A percentile compares a stretch with the other conserved stretches of the same genome.
Conservation (phyloP, 495 filamentous ascomycete genomes). For the Paragyromitra xinjiangensis region DNA sequence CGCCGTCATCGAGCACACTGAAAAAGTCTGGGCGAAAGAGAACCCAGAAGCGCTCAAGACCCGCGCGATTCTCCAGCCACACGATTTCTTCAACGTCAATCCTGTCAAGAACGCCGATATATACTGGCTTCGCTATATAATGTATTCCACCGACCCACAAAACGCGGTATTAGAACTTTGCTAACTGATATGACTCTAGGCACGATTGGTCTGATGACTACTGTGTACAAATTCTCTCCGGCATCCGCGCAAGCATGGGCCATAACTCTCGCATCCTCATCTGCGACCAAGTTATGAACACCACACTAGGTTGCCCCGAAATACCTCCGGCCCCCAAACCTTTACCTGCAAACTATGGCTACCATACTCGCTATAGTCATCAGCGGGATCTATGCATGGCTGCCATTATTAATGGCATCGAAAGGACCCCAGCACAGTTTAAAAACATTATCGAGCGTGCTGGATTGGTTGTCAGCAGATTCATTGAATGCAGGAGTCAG, state of each 20-base stretch:
- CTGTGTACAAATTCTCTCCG: constrained; percentile 59
- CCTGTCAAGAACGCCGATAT: constrained; percentile 60
- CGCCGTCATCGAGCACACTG: constrained; percentile 56
- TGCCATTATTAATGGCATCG: constrained; percentile 60
- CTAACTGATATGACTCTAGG: constrained; percentile 24
- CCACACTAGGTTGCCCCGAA: constrained; percentile 56
- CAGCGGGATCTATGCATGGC: constrained; percentile 60
- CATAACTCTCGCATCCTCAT: constrained; percentile 58
- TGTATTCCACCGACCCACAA: constrained; percentile 38
- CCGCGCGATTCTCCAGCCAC: constrained; percentile 58
- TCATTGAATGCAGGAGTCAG: constrained; percentile 58
- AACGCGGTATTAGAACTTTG: no score
- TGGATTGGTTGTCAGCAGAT: constrained; percentile 57
- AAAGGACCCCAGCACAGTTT: constrained; percentile 59
- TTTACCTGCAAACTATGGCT: constrained; percentile 59
- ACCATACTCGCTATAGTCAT: constrained; percentile 57
- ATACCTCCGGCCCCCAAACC: constrained; percentile 57
- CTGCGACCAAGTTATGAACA: constrained; percentile 61
- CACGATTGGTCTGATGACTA: constrained; percentile 62
- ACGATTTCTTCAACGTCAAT: constrained; percentile 61
- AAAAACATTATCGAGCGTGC: constrained; percentile 51
- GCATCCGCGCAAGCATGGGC: constrained; percentile 55
- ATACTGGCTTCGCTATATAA: constrained; percentile 61
- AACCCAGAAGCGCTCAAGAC: constrained; percentile 55
- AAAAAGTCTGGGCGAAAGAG: constrained; percentile 55